phyloP scores from a whole-genome alignment of 768 basidiomycete species.

The Mycena belliarum region DNA sequence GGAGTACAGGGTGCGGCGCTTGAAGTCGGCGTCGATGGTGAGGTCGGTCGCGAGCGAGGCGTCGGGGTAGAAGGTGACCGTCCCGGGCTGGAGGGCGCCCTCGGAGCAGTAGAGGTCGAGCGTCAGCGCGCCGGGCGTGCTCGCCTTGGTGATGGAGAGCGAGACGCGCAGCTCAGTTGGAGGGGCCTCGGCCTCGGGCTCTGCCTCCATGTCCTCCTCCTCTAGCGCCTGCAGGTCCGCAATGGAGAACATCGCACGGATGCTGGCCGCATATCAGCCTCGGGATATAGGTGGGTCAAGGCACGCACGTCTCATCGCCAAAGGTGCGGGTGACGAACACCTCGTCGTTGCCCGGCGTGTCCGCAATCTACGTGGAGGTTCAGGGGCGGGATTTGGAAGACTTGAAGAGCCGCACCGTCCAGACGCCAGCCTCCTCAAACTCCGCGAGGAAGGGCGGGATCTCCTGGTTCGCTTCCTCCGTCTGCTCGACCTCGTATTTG shows the following conservation, averaged over 20 bases:
- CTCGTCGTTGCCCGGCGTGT: slow-evolving; percentile 76
- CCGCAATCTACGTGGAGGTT: slow-evolving; percentile 55
- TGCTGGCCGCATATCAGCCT: slow-evolving; percentile 40
- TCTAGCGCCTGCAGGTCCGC: slow-evolving; percentile 69
- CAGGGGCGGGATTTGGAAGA: neutral
- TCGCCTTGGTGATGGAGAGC: slow-evolving; percentile 79
- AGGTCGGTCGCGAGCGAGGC: slow-evolving; percentile 70
- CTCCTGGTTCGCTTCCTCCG: slow-evolving; percentile 48
- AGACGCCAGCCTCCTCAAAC: slow-evolving; percentile 72
- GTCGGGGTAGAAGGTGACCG: slow-evolving; percentile 81
- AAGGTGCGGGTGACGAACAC: slow-evolving; percentile 78
- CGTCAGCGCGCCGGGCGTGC: slow-evolving; percentile 64
- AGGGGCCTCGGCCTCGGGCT: slow-evolving; percentile 35
- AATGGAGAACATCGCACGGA: slow-evolving; percentile 92
- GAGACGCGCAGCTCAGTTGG: slow-evolving; percentile 77
- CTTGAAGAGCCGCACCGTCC: slow-evolving; percentile 58
- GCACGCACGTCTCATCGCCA: slow-evolving; percentile 82
- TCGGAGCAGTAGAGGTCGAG: slow-evolving; percentile 80
- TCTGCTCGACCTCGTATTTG: slow-evolving; percentile 60
- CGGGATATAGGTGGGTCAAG: no score
- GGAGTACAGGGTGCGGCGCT: slow-evolving; percentile 85
- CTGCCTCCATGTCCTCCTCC: slow-evolving; percentile 35
- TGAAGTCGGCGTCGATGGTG: slow-evolving; percentile 92
- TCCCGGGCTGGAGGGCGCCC: slow-evolving; percentile 78
- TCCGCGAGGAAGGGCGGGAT: slow-evolving; percentile 75